Percentiles rank a stretch among this genome's conserved stretches.
Evolutionary conservation across 2,329 filamentous ascomycete species (phyloP).

Genomic region (Chaetomium sp.): DNA sequence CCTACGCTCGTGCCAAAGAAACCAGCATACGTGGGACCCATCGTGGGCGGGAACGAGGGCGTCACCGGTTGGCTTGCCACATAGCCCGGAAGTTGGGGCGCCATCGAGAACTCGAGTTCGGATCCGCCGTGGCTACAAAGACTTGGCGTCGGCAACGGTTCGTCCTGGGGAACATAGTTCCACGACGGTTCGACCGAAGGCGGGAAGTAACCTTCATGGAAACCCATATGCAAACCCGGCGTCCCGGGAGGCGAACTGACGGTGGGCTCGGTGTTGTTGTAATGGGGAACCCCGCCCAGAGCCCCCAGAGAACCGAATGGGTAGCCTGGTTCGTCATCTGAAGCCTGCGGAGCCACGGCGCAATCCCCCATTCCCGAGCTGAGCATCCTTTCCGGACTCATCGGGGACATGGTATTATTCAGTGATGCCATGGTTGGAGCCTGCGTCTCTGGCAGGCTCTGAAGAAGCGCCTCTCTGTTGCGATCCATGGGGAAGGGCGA

Average conservation of each 20-base stretch:
- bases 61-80: conserved; percentile 54
- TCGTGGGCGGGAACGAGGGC: conserved; percentile 48
- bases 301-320: conserved; percentile 32
- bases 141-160: conserved; percentile 53
- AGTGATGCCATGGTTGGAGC: conserved; percentile 46
- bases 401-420: conserved; percentile 49
- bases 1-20: conserved; percentile 37
- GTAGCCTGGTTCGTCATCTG: conserved; percentile 44
- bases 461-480: conserved; percentile 48
- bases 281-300: conserved; percentile 33
- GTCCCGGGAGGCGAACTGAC: conserved; percentile 58
- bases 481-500: conserved; percentile 51
- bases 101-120: conserved; percentile 50
- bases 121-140: conserved; percentile 47
- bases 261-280: conserved; percentile 41
- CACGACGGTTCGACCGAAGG: conserved; percentile 40
- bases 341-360: conserved; percentile 43
- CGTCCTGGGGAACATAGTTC: conserved; percentile 47
- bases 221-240: conserved; percentile 50
- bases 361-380: conserved; percentile 44
- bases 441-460: conserved; percentile 46
- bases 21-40: conserved; percentile 46
- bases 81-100: conserved; percentile 48
- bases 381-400: conserved; percentile 37
- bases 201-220: conserved; percentile 46